phyloP scores from a whole-genome alignment of 306 rosid genomes.

The Quercus aquifolioides region DNA sequence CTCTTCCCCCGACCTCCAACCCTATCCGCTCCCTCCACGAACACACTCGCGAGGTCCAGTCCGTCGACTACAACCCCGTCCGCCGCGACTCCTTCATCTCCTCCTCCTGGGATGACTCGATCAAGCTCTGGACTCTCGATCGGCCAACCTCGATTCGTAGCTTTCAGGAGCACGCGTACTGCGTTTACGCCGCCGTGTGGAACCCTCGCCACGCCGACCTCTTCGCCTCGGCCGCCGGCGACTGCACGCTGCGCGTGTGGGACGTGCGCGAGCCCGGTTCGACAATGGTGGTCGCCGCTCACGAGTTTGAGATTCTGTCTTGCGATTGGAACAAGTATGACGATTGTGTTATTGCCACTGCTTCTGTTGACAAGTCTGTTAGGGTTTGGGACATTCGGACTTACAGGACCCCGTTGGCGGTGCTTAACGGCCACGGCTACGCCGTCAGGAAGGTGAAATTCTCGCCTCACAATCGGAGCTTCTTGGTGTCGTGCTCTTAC shows the following conservation, averaged over 20 bases:
- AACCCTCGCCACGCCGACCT: slow-evolving; percentile 90
- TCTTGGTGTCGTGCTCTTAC: slow-evolving; percentile 76
- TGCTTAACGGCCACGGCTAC: slow-evolving; percentile 78
- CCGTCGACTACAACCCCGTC: slow-evolving; percentile 81
- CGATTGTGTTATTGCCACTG: slow-evolving; percentile 70
- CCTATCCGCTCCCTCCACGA: slow-evolving; percentile 91
- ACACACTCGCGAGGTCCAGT: slow-evolving; percentile 86
- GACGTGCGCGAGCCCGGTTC: slow-evolving; percentile 85
- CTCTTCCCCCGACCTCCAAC: slow-evolving; percentile 66
- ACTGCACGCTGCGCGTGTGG: slow-evolving; percentile 85
- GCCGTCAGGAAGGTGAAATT: slow-evolving; percentile 77
- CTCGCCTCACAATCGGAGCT: slow-evolving; percentile 67
- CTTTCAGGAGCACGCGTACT: slow-evolving; percentile 87
- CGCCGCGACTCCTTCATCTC: slow-evolving; percentile 93
- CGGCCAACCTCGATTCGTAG: slow-evolving; percentile 78
- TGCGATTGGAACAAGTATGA: slow-evolving; percentile 96
- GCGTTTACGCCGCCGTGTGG: slow-evolving; percentile 89
- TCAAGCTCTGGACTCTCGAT: slow-evolving; percentile 86
- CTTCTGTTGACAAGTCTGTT: slow-evolving; percentile 78
- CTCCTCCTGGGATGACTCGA: slow-evolving; percentile 87
- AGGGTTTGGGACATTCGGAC: slow-evolving; percentile 88
- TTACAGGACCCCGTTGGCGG: slow-evolving; percentile 53
- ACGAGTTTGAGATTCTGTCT: slow-evolving; percentile 63
- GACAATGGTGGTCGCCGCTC: slow-evolving; percentile 78
- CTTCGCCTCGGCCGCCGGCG: slow-evolving; percentile 95